Evolutionary conservation across 1,284 basidiomycete genomes (phyloP).

Genomic region (Athelia sp.): DNA sequence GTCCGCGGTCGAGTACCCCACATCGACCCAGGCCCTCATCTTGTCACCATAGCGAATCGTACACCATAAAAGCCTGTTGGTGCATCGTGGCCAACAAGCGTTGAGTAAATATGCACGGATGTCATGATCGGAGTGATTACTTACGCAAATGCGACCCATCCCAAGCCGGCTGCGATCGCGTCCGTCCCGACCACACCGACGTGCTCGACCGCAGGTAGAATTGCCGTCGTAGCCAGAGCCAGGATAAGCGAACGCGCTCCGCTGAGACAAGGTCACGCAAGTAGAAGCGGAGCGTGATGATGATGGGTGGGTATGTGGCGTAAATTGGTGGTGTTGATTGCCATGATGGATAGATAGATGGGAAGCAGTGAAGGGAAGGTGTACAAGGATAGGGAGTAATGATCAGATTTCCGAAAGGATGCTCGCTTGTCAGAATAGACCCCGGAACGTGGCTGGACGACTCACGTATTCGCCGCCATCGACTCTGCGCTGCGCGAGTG

Average conservation of each 20-base stretch:
- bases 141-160: slow-evolving; percentile 20
- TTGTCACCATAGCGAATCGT: slow-evolving; percentile 32
- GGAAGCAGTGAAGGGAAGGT: background rate
- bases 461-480: slow-evolving; percentile 31
- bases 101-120: background rate
- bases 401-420: no score
- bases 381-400: background rate
- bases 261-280: slow-evolving; percentile 11
- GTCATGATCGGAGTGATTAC: background rate
- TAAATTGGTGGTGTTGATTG: no score
- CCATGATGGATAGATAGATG: background rate
- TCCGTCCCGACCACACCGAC: slow-evolving; percentile 27
- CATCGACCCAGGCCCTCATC: slow-evolving; percentile 18
- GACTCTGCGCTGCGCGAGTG: slow-evolving; percentile 33
- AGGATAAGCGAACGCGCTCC: slow-evolving; percentile 24
- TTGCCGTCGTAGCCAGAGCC: slow-evolving; percentile 24
- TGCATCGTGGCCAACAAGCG: background rate
- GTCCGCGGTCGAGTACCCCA: slow-evolving; percentile 6
- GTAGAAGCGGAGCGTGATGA: background rate
- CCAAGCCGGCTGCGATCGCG: slow-evolving; percentile 21
- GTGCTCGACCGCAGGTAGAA: slow-evolving; percentile 28
- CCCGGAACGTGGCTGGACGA: slow-evolving; percentile 1
- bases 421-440: background rate
- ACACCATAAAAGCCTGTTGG: slow-evolving; percentile 25
- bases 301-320: background rate